These are phyloP conservation scores for Immersiella caudata DNA, from an alignment of 495 filamentous ascomycete genomes.

Conservation along the genomic window DNA sequence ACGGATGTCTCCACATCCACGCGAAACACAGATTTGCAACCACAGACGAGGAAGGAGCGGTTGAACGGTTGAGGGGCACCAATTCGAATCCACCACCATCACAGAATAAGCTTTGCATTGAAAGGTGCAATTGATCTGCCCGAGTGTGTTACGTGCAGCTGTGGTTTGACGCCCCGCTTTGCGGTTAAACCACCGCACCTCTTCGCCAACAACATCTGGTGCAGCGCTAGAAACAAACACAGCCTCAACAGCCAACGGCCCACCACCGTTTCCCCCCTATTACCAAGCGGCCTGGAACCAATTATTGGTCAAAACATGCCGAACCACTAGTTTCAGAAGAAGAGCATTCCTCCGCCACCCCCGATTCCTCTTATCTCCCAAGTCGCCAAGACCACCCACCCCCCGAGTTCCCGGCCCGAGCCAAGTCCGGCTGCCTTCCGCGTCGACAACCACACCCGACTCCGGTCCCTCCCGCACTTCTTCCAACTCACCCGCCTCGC, in stretches of 20 bases:
- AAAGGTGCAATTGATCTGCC: not conserved
- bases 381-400: too few species aligned
- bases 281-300: not conserved
- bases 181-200: constrained; percentile 11
- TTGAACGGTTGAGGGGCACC: not conserved
- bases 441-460: not conserved
- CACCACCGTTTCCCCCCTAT: not conserved
- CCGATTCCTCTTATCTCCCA: not conserved
- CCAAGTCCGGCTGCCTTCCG: too few species aligned
- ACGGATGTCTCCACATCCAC: too few species aligned
- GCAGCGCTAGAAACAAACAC: not conserved
- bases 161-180: not conserved
- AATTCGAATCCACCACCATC: not conserved
- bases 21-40: too few species aligned
- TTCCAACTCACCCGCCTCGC: not conserved
- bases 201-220: constrained; percentile 6
- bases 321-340: not conserved
- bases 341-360: constrained; percentile 43
- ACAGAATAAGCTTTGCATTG: constrained; percentile 3
- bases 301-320: not conserved
- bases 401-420: too few species aligned
- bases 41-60: too few species aligned
- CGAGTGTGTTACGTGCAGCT: not conserved
- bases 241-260: not conserved
- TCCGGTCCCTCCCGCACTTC: not conserved